These are phyloP conservation scores for Kuraishia ogatae DNA, from an alignment of 805 yeast species.

Conservation along the genomic window DNA sequence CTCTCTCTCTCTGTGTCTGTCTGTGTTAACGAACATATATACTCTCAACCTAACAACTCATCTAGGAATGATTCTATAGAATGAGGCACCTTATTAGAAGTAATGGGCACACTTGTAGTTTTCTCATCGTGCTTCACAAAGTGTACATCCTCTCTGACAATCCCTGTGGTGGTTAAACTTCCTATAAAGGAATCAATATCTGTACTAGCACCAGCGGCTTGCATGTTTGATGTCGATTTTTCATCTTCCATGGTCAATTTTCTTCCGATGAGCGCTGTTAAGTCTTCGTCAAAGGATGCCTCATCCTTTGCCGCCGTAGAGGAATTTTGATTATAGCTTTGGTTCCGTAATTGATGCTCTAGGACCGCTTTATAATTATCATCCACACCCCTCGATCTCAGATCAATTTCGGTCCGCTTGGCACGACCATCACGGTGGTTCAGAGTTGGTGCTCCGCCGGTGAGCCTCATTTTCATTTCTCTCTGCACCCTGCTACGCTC, in stretches of 20 bases:
- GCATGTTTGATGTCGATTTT: no score
- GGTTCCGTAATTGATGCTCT: slow-evolving; percentile 7
- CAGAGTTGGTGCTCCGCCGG: not conserved
- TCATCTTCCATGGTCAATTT: not conserved
- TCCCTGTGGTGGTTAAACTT: not conserved
- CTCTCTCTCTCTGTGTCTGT: no score
- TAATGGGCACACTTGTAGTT: not conserved
- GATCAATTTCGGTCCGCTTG: slow-evolving; percentile 10
- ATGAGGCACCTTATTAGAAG: not conserved
- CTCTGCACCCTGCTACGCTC: slow-evolving; percentile 13
- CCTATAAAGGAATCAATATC: not conserved
- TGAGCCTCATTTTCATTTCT: slow-evolving; percentile 8
- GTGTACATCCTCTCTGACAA: not conserved
- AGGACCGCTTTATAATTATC: slow-evolving; percentile 10
- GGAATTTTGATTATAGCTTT: not conserved
- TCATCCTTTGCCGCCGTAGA: slow-evolving; percentile 3
- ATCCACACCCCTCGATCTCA: slow-evolving; percentile 6
- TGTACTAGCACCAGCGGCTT: not conserved
- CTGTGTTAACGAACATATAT: no score
- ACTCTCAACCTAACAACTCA: not conserved
- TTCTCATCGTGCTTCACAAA: not conserved
- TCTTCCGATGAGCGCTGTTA: slow-evolving; percentile 13
- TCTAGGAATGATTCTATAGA: not conserved
- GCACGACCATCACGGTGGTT: not conserved
- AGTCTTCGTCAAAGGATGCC: slow-evolving; percentile 10